Evolutionary conservation across 2,329 filamentous ascomycete species (phyloP).

Genomic region (Ascochyta koolunga): DNA sequence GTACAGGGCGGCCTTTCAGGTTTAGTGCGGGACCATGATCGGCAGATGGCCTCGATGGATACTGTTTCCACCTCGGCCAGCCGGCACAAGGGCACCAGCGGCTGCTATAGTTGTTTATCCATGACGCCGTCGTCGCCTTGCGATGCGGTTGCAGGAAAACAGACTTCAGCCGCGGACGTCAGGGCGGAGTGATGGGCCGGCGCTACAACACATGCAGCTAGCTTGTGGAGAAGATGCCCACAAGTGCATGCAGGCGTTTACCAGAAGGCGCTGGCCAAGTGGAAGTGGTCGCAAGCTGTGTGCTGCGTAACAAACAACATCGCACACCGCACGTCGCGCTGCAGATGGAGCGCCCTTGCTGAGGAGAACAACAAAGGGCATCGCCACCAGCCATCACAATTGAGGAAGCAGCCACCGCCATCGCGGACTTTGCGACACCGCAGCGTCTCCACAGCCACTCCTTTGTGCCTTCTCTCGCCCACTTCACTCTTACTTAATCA

Average conservation of each 20-base stretch:
- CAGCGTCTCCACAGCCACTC: neutral
- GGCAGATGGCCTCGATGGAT: neutral
- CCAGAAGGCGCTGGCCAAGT: too few relatives aligned
- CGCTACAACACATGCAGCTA: slow-evolving; percentile 1
- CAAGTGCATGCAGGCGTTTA: slow-evolving; percentile 6
- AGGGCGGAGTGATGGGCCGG: slow-evolving; percentile 1
- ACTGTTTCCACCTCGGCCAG: neutral
- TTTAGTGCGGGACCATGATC: slow-evolving; percentile 8
- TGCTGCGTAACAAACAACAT: slow-evolving; percentile 16
- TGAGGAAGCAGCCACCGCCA: neutral
- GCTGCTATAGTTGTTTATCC: neutral
- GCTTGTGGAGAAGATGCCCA: slow-evolving; percentile 10
- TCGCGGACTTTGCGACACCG: slow-evolving; percentile 5
- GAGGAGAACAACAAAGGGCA: neutral
- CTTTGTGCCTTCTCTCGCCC: slow-evolving; percentile 1
- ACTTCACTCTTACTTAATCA: slow-evolving; percentile 16
- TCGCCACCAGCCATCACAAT: neutral
- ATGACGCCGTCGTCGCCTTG: neutral
- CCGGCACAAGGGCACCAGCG: neutral
- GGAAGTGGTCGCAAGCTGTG: slow-evolving; percentile 12
- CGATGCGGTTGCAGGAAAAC: neutral
- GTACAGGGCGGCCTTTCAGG: neutral
- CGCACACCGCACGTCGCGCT: slow-evolving; percentile 8
- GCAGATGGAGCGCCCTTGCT: slow-evolving; percentile 13
- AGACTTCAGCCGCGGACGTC: neutral